phyloP scores from a whole-genome alignment of 108 stramenopile species.

The Nitzschia putrida region DNA sequence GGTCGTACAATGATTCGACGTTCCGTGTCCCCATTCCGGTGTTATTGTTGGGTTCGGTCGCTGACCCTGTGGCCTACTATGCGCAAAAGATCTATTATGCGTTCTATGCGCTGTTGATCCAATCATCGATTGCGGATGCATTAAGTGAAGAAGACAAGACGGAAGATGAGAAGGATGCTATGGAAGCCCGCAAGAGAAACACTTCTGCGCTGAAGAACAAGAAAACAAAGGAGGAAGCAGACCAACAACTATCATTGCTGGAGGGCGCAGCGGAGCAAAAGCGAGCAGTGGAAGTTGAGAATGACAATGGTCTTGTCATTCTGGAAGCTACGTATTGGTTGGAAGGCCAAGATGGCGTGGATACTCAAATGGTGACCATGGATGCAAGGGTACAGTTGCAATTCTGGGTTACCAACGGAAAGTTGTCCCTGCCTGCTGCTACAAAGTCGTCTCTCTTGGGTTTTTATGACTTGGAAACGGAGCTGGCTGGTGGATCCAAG shows the following conservation, averaged over 20 bases:
- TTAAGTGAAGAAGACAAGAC: constrained; percentile 23
- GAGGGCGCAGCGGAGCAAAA: constrained; percentile 42
- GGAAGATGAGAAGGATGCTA: not conserved
- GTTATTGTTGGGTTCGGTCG: constrained; percentile 28
- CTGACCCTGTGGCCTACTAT: constrained; percentile 23
- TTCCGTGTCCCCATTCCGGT: constrained; percentile 48
- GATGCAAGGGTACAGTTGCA: constrained; percentile 66
- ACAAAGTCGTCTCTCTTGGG: constrained; percentile 55
- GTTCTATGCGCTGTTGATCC: constrained; percentile 32
- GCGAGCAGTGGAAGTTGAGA: constrained; percentile 37
- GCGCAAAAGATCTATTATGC: constrained; percentile 32
- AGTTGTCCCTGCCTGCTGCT: constrained; percentile 40
- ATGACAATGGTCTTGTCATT: constrained; percentile 57
- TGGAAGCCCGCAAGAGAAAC: not conserved
- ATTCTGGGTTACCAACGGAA: constrained; percentile 57
- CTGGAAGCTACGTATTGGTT: constrained; percentile 52
- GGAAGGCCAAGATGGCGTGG: not conserved
- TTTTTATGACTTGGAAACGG: constrained; percentile 53
- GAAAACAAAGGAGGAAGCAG: constrained; percentile 46
- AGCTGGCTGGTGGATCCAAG: not conserved
- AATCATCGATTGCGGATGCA: constrained; percentile 37
- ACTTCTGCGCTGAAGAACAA: not conserved
- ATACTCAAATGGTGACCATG: constrained; percentile 21
- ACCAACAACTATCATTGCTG: constrained; percentile 51
- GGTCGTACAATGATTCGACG: constrained; percentile 29